Evolutionary conservation across 768 basidiomycete species (phyloP).

Genomic region (Hemileccinum rubropunctum): DNA sequence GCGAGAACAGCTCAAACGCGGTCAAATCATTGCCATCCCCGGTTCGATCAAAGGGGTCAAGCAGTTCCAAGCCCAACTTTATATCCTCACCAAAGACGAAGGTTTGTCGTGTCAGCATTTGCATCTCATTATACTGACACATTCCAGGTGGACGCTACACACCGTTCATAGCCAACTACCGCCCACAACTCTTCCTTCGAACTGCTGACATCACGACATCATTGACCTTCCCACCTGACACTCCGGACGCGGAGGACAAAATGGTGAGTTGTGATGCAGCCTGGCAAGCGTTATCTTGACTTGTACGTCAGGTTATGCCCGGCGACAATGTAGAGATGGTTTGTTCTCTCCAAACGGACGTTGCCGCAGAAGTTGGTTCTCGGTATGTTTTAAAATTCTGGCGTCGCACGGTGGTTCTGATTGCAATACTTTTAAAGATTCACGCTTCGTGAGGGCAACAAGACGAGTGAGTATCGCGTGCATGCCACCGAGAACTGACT

Average conservation of each 20-base stretch:
- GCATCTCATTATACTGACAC: conserved; percentile 44
- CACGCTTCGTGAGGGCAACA: conserved; percentile 93
- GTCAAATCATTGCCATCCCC: conserved; percentile 86
- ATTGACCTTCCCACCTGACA: conserved; percentile 84
- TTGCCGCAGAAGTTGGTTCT: conserved; percentile 86
- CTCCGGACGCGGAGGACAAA: conserved; percentile 76
- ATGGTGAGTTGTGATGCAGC: conserved; percentile 52
- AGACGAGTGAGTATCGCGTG: conserved; percentile 61
- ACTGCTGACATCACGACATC: conserved; percentile 90
- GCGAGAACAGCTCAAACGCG: conserved; percentile 92
- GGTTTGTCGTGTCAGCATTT: conserved; percentile 33
- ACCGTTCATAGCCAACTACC: conserved; percentile 92
- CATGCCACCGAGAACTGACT: conserved; percentile 10
- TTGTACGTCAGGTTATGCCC: conserved; percentile 74
- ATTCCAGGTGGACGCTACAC: conserved; percentile 70
- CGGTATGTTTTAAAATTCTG: conserved; percentile 41
- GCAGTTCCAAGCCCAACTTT: conserved; percentile 93
- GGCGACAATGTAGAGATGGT: conserved; percentile 97
- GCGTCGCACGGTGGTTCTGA: neutral
- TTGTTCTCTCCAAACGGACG: conserved; percentile 77
- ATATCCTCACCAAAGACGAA: conserved; percentile 44
- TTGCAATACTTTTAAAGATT: conserved; percentile 42
- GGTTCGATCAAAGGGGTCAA: conserved; percentile 92
- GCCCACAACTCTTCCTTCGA: conserved; percentile 93
- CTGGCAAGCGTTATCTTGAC: neutral